Percentiles rank a stretch among this genome's conserved stretches.
Conservation (phyloP, 306 rosid species). For the Medicago lupulina region DNA sequence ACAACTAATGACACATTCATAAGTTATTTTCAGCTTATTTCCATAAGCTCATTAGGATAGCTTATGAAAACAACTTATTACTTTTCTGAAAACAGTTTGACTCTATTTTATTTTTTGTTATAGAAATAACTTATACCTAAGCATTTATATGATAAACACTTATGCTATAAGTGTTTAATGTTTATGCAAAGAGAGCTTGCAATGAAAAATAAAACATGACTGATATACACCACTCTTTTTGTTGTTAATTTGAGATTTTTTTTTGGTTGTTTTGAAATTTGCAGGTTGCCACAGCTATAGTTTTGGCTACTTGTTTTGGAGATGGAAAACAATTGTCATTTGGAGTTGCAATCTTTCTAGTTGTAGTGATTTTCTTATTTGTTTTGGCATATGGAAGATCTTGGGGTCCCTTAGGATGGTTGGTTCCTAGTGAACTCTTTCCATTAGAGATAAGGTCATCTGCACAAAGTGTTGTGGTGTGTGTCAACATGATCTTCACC, state of each 20-base stretch:
- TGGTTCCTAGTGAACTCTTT: conserved; percentile 85
- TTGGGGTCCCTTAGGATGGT: conserved; percentile 87
- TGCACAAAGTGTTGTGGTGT: conserved; percentile 79
- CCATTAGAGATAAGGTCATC: conserved; percentile 87
- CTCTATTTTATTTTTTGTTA: too few species aligned
- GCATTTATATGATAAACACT: background rate
- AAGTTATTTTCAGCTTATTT: background rate
- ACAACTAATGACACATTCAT: background rate
- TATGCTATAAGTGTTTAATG: too few species aligned
- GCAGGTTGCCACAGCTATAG: conserved; percentile 67
- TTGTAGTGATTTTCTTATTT: conserved; percentile 63
- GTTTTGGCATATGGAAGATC: conserved; percentile 91
- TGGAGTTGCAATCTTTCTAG: conserved; percentile 63
- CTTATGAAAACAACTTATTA: too few species aligned
- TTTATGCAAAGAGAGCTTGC: too few species aligned
- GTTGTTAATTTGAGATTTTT: background rate
- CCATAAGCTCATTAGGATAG: too few species aligned
- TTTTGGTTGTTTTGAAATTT: background rate
- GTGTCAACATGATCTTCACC: conserved; percentile 82
- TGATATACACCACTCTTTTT: background rate
- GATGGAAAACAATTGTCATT: conserved; percentile 50
- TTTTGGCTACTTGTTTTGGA: conserved; percentile 66
- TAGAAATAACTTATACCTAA: too few species aligned
- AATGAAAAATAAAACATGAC: background rate
- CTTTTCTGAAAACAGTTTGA: too few species aligned